Evolutionary conservation across 2,329 filamentous ascomycete genomes (phyloP).

Genomic region (Coleophoma eucalyptorum): DNA sequence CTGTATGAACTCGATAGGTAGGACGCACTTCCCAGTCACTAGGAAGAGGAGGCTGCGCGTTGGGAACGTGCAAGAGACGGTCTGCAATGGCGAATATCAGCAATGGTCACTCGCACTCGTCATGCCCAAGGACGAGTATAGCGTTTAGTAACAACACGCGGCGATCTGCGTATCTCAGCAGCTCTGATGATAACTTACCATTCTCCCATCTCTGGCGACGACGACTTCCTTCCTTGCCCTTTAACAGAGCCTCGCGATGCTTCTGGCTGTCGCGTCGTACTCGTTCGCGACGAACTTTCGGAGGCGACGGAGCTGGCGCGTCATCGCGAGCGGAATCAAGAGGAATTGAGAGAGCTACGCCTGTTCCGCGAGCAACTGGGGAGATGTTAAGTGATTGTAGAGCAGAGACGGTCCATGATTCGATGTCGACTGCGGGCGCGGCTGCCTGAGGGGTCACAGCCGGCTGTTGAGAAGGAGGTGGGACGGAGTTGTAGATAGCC

Average conservation of each 20-base stretch:
- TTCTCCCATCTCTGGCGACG: slow-evolving; percentile 93
- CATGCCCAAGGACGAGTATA: slow-evolving; percentile 7
- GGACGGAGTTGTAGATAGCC: slow-evolving; percentile 47
- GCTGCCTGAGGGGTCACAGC: slow-evolving; percentile 18
- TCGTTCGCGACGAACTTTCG: slow-evolving; percentile 20
- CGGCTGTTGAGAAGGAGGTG: slow-evolving; percentile 41
- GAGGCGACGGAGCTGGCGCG: slow-evolving; percentile 20
- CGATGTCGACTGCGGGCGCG: slow-evolving; percentile 50
- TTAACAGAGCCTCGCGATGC: slow-evolving; percentile 50
- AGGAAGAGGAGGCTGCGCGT: slow-evolving; percentile 76
- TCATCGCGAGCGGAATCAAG: slow-evolving; percentile 53
- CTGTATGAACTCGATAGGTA: slow-evolving; percentile 70
- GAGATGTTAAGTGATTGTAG: slow-evolving; percentile 53
- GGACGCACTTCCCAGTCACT: slow-evolving; percentile 80
- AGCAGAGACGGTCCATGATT: slow-evolving; percentile 61
- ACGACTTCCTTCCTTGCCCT: slow-evolving; percentile 86
- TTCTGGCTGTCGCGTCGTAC: slow-evolving; percentile 58
- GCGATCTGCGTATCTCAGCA: not conserved
- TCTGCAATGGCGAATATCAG: slow-evolving; percentile 46
- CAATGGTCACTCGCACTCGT: slow-evolving; percentile 7
- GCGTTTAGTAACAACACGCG: slow-evolving; percentile 1
- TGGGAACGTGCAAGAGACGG: slow-evolving; percentile 80
- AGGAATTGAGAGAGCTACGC: slow-evolving; percentile 67
- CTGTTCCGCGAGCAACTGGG: slow-evolving; percentile 53
- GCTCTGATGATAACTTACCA: slow-evolving; percentile 48